Base-by-base conservation (phyloP, 345 rosid species). In the Trapa bicornis region DNA sequence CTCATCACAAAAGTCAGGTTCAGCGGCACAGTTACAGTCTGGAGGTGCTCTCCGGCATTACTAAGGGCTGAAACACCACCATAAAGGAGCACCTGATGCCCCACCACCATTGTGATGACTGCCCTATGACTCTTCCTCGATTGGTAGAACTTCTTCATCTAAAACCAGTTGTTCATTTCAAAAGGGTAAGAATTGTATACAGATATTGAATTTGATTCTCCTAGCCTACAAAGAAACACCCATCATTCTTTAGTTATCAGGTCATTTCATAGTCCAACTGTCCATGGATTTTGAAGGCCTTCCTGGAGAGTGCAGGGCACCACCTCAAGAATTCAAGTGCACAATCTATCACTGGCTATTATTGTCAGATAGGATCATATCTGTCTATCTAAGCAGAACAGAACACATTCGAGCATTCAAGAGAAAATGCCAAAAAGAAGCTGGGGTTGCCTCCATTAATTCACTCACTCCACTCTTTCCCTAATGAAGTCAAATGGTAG, bases 141-240 rank as follows among this genome's bases (percentile, higher is more conserved):
- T 17, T 87, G 86, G 54, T 86, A 76, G 71, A 94, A 94, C 83
- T 86, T 86, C 78, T 81, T 61, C 96, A 94, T 91, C 95, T 89
- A 43, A 64, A 58, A 32, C 37, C 63, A 58, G 10, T 5, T 9
- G 15, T 32, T 58, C 63, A 3, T 32, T 12, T 58, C 37, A 58
- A 32, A 58, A 58, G 56, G 56, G 57, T 35, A 33, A 70, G 47
- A 38, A 50, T 68, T 13, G 8, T 17, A 22, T 22, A n/a, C 37
- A 37, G 38, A 62, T 68, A 15, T 10, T 22, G 48, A 45, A 45
- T 6, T 2, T 45, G 48, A 45, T 45, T 53, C 32, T 22, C 5
- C 35, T 35, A 54, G 29, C 56, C 29, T 1, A 1, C 33, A 54
- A n/a, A 50, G 16, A 45, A 45, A 42, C 4, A 42, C 4, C 4